phyloP scores from a whole-genome alignment of 495 filamentous ascomycete genomes.

The Xanthoparmelia taractica region DNA sequence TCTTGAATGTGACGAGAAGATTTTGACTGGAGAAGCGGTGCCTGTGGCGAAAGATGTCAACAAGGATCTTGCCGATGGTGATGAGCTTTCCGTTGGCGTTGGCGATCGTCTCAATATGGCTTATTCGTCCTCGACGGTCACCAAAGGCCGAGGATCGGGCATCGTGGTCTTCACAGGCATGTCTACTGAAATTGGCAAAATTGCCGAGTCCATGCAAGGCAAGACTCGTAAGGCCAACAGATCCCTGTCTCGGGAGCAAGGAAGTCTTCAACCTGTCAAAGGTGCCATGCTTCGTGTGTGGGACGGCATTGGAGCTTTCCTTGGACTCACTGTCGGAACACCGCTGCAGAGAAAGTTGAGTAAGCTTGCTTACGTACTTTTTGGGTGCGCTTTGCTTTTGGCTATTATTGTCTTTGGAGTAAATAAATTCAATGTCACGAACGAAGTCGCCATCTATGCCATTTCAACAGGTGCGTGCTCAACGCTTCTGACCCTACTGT shows the following conservation, averaged over 20 bases:
- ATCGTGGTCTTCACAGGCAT: slow-evolving; percentile 67
- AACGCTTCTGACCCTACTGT: background rate
- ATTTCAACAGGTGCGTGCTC: slow-evolving; percentile 51
- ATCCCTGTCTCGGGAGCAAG: slow-evolving; percentile 57
- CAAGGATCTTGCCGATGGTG: slow-evolving; percentile 32
- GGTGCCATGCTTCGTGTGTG: slow-evolving; percentile 50
- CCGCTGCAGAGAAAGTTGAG: slow-evolving; percentile 76
- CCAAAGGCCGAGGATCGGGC: slow-evolving; percentile 59
- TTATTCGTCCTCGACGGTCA: slow-evolving; percentile 59
- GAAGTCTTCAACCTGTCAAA: slow-evolving; percentile 50
- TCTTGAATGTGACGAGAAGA: slow-evolving; percentile 60
- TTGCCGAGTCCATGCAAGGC: slow-evolving; percentile 57
- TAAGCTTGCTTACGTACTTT: slow-evolving; percentile 66
- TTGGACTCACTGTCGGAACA: slow-evolving; percentile 72
- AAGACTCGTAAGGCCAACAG: slow-evolving; percentile 51
- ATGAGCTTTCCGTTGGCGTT: slow-evolving; percentile 45
- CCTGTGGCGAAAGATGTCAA: slow-evolving; percentile 46
- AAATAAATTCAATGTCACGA: slow-evolving; percentile 59
- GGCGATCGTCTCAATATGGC: slow-evolving; percentile 64
- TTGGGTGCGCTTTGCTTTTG: slow-evolving; percentile 63
- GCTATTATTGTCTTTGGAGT: slow-evolving; percentile 76
- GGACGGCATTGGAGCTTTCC: slow-evolving; percentile 56
- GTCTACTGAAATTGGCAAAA: slow-evolving; percentile 78
- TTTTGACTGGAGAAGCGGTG: slow-evolving; percentile 66
- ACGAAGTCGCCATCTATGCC: slow-evolving; percentile 74